Evolutionary conservation across 1,139 yeast species (phyloP).

Genomic region (Hyphopichia fennica): DNA sequence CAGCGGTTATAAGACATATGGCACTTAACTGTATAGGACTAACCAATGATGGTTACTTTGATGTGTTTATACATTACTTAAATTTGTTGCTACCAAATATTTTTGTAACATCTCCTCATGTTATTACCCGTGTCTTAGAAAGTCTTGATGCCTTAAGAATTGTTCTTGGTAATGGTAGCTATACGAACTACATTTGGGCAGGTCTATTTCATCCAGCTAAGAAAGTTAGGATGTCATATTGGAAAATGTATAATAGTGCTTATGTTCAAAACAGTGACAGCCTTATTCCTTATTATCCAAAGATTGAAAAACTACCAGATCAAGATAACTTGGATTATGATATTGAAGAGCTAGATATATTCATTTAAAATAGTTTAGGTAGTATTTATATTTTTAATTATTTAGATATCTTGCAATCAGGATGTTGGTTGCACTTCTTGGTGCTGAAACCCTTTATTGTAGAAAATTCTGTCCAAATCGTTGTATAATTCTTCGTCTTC

Average conservation of each 20-base stretch:
- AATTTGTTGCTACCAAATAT: constrained; percentile 81
- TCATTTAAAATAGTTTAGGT: constrained; percentile 17
- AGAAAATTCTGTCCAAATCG: too few species aligned
- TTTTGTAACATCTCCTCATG: constrained; percentile 94
- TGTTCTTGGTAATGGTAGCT: constrained; percentile 74
- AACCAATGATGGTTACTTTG: constrained; percentile 73
- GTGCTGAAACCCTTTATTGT: too few species aligned
- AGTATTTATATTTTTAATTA: background rate
- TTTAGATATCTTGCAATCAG: too few species aligned
- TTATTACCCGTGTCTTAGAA: constrained; percentile 76
- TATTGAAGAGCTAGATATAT: constrained; percentile 41
- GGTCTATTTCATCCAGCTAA: constrained; percentile 94
- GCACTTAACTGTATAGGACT: constrained; percentile 78
- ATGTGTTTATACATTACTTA: constrained; percentile 60
- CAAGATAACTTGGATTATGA: constrained; percentile 16
- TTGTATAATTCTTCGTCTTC: background rate
- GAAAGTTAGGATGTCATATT: constrained; percentile 80
- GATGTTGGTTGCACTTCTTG: too few species aligned
- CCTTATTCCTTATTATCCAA: constrained; percentile 82
- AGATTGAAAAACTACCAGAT: constrained; percentile 36
- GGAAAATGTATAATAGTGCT: constrained; percentile 79
- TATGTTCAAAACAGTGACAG: constrained; percentile 76
- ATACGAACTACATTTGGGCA: constrained; percentile 77
- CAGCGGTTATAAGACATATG: constrained; percentile 80
- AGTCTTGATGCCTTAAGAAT: constrained; percentile 74